Base-by-base conservation (phyloP, 1,139 yeast genomes). In the Blastobotrys illinoisensis region DNA sequence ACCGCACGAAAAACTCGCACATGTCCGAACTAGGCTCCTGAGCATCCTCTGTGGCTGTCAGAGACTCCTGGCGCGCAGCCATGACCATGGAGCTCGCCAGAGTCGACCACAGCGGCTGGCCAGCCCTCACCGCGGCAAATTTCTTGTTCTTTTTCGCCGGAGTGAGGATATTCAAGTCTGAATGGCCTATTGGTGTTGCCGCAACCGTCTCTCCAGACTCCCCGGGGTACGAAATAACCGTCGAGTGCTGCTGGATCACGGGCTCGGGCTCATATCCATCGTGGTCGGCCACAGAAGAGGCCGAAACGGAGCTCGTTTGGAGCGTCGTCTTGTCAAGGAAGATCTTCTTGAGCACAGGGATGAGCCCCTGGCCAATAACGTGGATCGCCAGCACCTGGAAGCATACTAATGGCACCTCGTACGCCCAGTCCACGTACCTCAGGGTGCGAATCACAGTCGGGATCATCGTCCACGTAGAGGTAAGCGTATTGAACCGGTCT, bases 101-200 rank as follows among this genome's bases (percentile, higher is more conserved):
- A n/a, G 67, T 63, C 2, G 74, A 64, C 74, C 74, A 70, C n/a
- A 70, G 53, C 1, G 73, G 72, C 54, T 70, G 74, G 49, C 64
- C 64, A 0, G 66, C 58, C 20, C 70, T 57, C 5, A 66, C 68
- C 2, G 62, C 49, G 0, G 69, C 63, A 19, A 63, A 56, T 45
- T 68, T 58, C 51, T 64, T 65, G 52, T 64, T 63, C 52, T 60
- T 61, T 49, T 60, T 63, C 3, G 54, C 46, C 13, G 51, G 51
- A 2, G 54, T 28, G 18, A 52, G 26, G 19, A 52, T 44, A n/a
- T 52, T 52, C 26, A 52, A 16, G 23, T 52, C 54, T 3, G 54
- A 48, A 9, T 32, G 40, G 13, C 16, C 40, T 3, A 32, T 32
- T 13, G 40, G 40, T 13, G 40, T 32, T 5, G 40, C 16, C 3